A percentile compares a stretch with the other conserved stretches of the same genome.
These are phyloP conservation scores for Daldinia vernicosa DNA, from an alignment of 495 filamentous ascomycete species.

Conservation along the genomic window DNA sequence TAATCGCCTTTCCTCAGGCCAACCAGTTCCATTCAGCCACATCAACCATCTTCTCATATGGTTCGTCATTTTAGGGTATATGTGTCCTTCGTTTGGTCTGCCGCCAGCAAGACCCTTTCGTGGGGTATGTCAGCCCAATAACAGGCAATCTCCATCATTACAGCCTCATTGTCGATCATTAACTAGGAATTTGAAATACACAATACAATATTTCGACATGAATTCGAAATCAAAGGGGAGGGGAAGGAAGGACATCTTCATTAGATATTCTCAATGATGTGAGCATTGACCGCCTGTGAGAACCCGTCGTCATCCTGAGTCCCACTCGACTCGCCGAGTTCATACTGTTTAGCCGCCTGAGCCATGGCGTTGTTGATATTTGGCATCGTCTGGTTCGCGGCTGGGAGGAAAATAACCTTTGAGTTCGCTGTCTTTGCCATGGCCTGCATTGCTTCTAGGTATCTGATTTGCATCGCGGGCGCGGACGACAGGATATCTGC, in stretches of 20 bases:
- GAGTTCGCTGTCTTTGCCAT: constrained; percentile 96
- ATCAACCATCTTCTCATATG: neutral
- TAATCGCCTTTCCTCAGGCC: constrained; percentile 1
- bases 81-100: neutral
- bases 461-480: constrained; percentile 98
- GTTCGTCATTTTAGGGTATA: constrained; percentile 9
- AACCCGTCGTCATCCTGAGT: constrained; percentile 71
- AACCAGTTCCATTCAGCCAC: neutral
- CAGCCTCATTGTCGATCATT: neutral
- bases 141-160: constrained; percentile 3
- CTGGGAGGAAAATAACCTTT: constrained; percentile 97
- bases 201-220: neutral
- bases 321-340: constrained; percentile 30
- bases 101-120: neutral
- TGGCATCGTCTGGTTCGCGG: constrained; percentile 69
- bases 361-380: constrained; percentile 52
- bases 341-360: constrained; percentile 37
- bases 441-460: constrained; percentile 98
- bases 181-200: constrained; percentile 13
- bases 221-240: neutral
- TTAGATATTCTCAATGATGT: constrained; percentile 89
- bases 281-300: constrained; percentile 83
- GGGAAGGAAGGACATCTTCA: neutral
- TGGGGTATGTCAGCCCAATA: neutral
- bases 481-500: constrained; percentile 94